A percentile compares a stretch with the other conserved stretches of the same genome.
Conservation (phyloP, 495 filamentous ascomycete genomes). For the Platismatia glauca region DNA sequence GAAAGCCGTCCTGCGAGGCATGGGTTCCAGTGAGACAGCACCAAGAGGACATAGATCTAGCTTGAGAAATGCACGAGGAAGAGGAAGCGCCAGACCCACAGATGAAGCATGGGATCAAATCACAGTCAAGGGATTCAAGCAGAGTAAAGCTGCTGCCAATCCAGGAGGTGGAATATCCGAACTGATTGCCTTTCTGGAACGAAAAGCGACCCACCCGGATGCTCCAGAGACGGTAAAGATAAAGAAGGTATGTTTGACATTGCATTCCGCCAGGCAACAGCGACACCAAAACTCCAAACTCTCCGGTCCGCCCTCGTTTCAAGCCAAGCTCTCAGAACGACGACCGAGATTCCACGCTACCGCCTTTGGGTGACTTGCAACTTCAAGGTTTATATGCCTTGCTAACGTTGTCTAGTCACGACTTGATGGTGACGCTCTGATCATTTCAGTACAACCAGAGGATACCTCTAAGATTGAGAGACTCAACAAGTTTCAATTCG, state of each 20-base stretch:
- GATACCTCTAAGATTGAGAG: conserved; percentile 51
- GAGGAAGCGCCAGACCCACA: conserved; percentile 25
- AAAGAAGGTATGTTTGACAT: conserved; percentile 71
- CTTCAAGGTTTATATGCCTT: conserved; percentile 50
- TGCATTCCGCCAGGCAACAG: conserved; percentile 37
- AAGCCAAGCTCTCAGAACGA: conserved; percentile 50
- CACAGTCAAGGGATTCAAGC: conserved; percentile 59
- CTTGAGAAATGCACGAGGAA: conserved; percentile 26
- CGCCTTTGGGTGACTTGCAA: conserved; percentile 41
- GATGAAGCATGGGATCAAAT: conserved; percentile 29
- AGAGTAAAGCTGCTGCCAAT: conserved; percentile 65
- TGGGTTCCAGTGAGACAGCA: conserved; percentile 29
- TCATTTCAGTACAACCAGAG: conserved; percentile 56
- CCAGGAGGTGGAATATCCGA: conserved; percentile 61
- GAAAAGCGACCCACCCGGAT: conserved; percentile 51
- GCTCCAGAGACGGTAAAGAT: conserved; percentile 53
- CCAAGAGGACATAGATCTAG: conserved; percentile 28
- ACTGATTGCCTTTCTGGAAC: conserved; percentile 71
- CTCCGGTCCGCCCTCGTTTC: conserved; percentile 48
- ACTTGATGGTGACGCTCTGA: conserved; percentile 57
- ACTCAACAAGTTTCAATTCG: conserved; percentile 56
- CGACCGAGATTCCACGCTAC: conserved; percentile 39
- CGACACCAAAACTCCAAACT: conserved; percentile 28
- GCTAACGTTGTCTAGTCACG: conserved; percentile 69
- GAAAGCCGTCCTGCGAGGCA: conserved; percentile 34